Evolutionary conservation across 108 stramenopile species (phyloP), one percentile per base, ranked within the genome.

Genomic region (Parmales sp.): DNA sequence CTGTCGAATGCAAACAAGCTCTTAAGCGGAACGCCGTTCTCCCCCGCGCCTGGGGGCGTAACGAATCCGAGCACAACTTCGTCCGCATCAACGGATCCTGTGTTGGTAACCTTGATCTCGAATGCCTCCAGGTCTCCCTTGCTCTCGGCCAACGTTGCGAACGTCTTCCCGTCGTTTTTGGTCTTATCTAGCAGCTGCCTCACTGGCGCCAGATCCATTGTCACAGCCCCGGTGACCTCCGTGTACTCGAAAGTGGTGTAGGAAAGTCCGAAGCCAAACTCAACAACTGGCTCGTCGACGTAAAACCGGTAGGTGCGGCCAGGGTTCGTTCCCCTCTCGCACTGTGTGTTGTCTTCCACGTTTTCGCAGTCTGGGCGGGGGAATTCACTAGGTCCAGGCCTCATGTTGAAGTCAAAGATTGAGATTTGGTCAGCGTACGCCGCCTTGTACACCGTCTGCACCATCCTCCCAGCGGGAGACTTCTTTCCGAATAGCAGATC

Each of bases 281-380:
- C 60, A 2, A 72, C 39, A 9, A 78, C 69, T 16, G 65, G 36
- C 20, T 49, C 19, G 39, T 69, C 77, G 1, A n/a, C 54, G 66
- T 73, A 78, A 37, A 78, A 78, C 11, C 77, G 37, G 64, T 78
- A 71, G n/a, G 74, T 72, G 37, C 73, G 69, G 16, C 77, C 77
- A n/a, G 77, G 77, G 45, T 66, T 65, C 34, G 28, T 28, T 23
- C 73, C 66, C 1, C 69, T 28, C 41, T 39, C 39, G 36, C 69
- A 69, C 64, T 7, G 0, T 1, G 44, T 11, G 6, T 23, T 26
- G 54, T 23, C 54, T 13, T 60, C 54, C 13, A 60, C 16, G 2
- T 51, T n/a, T 5, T 20, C 22, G 63, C 63, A 69, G 63, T 63
- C 69, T 1, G 63, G 69, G 3, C 69, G 36, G 18, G 63, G 39